These are phyloP conservation scores for Diversispora eburnea DNA, from an alignment of 192 early-diverging fungal genomes.

Conservation along the genomic window DNA sequence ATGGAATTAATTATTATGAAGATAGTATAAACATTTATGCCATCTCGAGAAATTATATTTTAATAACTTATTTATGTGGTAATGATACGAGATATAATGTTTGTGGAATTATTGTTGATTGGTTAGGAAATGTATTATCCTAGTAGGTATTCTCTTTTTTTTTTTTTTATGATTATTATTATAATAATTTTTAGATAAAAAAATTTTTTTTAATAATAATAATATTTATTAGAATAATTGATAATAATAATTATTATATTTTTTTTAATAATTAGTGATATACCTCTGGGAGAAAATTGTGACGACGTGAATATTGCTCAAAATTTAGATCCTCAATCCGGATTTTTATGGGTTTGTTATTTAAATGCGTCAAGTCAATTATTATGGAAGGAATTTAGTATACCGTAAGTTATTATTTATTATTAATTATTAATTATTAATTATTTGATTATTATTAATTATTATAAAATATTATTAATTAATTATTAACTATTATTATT, in stretches of 20 bases:
- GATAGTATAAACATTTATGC: neutral
- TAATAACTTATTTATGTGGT: neutral
- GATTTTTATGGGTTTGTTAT: neutral
- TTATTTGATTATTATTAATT: too few species aligned
- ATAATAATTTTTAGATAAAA: neutral
- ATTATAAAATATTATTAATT: neutral
- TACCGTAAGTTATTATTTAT: neutral
- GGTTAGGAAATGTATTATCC: neutral
- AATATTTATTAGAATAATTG: neutral
- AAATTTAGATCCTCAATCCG: neutral
- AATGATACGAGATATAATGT: neutral
- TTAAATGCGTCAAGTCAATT: neutral
- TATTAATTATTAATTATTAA: neutral
- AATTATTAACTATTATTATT: neutral
- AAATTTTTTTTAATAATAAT: neutral
- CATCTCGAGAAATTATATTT: neutral
- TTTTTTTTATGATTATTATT: neutral
- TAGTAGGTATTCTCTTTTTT: neutral
- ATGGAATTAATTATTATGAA: neutral
- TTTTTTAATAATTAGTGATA: neutral
- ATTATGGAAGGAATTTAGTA: neutral
- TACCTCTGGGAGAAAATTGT: neutral
- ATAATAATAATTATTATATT: too few species aligned
- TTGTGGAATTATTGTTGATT: neutral
- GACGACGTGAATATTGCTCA: neutral